Conservation (phyloP, 192 early-diverging fungal genomes). For the Pecoramyces ruminantium region DNA sequence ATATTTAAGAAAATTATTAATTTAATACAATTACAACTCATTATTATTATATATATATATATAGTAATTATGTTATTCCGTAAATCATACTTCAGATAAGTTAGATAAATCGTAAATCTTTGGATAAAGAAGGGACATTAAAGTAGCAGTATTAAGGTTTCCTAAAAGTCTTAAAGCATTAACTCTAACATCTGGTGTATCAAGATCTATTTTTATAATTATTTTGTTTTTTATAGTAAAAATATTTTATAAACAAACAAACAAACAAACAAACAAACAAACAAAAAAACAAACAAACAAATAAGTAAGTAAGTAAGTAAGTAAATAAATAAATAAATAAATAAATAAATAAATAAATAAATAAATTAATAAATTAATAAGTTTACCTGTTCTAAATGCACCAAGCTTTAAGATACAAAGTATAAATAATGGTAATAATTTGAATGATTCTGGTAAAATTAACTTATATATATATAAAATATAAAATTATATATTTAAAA, state of each 20-base stretch:
- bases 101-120: background rate
- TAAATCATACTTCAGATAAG: conserved; percentile 7
- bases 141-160: background rate
- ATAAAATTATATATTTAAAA: no score
- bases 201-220: conserved; percentile 22
- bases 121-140: background rate
- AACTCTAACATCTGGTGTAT: conserved; percentile 60
- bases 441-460: conserved; percentile 90
- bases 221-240: background rate
- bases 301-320: no score
- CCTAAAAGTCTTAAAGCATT: background rate
- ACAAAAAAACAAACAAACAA: background rate
- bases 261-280: background rate
- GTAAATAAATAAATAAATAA: no score
- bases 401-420: conserved; percentile 69
- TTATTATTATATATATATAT: no score
- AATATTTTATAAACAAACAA: no score
- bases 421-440: conserved; percentile 75
- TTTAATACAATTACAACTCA: no score
- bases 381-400: conserved; percentile 54
- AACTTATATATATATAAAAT: no score
- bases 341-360: no score
- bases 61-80: no score
- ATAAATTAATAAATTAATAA: no score
- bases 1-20: no score